Base-by-base conservation (phyloP, 1,139 yeast genomes). In the Yamadazyma epiphylla region DNA sequence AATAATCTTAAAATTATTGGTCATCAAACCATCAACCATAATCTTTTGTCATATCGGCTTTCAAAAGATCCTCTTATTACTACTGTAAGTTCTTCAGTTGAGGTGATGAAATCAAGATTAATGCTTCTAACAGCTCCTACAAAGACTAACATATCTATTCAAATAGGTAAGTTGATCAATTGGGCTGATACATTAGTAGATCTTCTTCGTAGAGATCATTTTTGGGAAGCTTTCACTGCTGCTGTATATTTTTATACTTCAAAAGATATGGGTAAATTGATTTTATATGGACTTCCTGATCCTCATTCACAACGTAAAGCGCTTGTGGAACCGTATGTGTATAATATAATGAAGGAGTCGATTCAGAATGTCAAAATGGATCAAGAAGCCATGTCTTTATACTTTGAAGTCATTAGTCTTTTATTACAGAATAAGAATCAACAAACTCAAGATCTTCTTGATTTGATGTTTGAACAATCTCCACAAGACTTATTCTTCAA, bases 171-270 rank as follows among this genome's bases (percentile, higher is more conserved):
- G 11, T 55, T 78, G 10, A 63, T 78, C 4, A 79, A 74, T 42
- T 86, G 95, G 95, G 87, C 88, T 0, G 94, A 84, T 45, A 60
- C 72, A 14, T 50, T 80, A 11, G 58, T 67, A 33, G 68, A 60
- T 10, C 52, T 75, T 10, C 59, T 85, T 38, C 60, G 73, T 7
- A 43, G 53, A 5, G 74, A 72, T 1, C 56, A 69, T 21, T 81
- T 78, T 35, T 54, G 70, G 9, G 59, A 56, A 2, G 91, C 94
- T 0, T 62, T 85, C 16, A 54, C 61, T 4, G 57, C 70, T 8
- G 81, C 84, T 0, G 63, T 73, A 28, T 57, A 58, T 10, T 82
- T 72, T 48, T 85, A 76, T 44, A 45, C 48, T 16, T 49, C 64
- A 0, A 48, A 51, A 4, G 73, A 80, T 15, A 55, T 59, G 2